phyloP scores from a whole-genome alignment of 345 rosid genomes.

The Firmiana major region DNA sequence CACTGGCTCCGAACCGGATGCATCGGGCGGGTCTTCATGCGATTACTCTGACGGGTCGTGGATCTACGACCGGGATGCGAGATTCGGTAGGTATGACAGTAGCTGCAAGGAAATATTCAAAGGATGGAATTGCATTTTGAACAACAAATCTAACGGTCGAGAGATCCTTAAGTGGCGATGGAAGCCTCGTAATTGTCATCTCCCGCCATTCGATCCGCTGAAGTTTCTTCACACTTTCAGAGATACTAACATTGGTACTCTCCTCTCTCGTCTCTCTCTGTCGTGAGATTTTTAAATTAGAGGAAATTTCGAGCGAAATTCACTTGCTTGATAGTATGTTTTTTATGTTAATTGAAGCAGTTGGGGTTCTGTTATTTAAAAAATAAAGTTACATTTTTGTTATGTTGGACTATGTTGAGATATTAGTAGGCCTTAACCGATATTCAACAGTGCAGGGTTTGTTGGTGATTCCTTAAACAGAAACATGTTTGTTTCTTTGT shows the following conservation, averaged over 20 bases:
- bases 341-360: neutral
- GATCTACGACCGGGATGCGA: slow-evolving; percentile 54
- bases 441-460: slow-evolving; percentile 72
- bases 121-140: slow-evolving; percentile 87
- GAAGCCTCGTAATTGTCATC: slow-evolving; percentile 62
- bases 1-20: neutral
- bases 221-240: slow-evolving; percentile 49
- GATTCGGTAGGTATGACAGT: slow-evolving; percentile 41
- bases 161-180: slow-evolving; percentile 83
- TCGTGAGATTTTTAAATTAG: neutral
- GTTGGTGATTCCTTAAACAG: slow-evolving; percentile 93
- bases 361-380: neutral
- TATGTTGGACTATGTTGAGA: neutral
- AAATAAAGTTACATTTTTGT: neutral
- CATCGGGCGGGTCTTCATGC: slow-evolving; percentile 31
- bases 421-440: slow-evolving; percentile 27
- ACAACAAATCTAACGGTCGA: slow-evolving; percentile 55
- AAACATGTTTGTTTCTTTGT: slow-evolving; percentile 90
- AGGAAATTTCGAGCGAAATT: neutral
- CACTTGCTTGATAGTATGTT: neutral
- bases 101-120: slow-evolving; percentile 89
- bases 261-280: neutral
- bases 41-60: slow-evolving; percentile 69
- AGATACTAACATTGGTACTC: slow-evolving; percentile 67
- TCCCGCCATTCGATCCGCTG: slow-evolving; percentile 61